phyloP scores from a whole-genome alignment of 1,284 basidiomycete genomes.

The Ganoderma meredithae region DNA sequence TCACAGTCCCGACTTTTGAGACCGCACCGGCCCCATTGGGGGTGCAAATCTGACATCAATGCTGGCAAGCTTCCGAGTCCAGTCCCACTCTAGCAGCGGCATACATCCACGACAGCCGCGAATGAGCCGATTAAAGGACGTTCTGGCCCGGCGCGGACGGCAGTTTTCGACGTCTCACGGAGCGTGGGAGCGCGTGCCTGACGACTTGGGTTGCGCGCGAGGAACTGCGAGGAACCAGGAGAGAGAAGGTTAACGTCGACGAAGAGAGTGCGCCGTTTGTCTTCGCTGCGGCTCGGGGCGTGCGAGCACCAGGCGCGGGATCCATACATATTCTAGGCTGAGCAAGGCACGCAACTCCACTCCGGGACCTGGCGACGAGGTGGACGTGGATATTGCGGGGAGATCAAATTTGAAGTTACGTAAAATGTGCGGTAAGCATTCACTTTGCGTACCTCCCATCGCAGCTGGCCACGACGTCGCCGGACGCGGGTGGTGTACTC shows the following conservation, averaged over 20 bases:
- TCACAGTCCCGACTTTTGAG: background rate
- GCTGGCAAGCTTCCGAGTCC: too few relatives aligned
- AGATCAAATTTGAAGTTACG: background rate
- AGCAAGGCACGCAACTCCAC: background rate
- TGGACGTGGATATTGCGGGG: background rate
- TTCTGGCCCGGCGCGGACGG: background rate
- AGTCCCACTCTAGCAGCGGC: background rate
- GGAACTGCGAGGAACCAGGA: constrained; percentile 5
- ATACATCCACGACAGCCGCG: background rate
- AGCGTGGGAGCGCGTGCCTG: background rate
- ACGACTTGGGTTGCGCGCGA: background rate
- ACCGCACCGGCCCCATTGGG: background rate
- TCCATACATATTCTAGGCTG: background rate
- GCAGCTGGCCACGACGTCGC: background rate
- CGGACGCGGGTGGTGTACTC: too few relatives aligned
- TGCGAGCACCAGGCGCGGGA: background rate
- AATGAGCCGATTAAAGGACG: background rate
- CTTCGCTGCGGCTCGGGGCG: background rate
- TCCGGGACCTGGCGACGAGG: background rate
- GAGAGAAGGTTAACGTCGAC: background rate
- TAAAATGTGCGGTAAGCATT: background rate
- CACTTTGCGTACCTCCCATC: background rate
- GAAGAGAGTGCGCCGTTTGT: background rate
- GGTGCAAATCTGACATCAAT: too few relatives aligned
- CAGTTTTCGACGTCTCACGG: background rate